Conservation (phyloP, 129 eudicot genomes). For the Arctium minus region DNA sequence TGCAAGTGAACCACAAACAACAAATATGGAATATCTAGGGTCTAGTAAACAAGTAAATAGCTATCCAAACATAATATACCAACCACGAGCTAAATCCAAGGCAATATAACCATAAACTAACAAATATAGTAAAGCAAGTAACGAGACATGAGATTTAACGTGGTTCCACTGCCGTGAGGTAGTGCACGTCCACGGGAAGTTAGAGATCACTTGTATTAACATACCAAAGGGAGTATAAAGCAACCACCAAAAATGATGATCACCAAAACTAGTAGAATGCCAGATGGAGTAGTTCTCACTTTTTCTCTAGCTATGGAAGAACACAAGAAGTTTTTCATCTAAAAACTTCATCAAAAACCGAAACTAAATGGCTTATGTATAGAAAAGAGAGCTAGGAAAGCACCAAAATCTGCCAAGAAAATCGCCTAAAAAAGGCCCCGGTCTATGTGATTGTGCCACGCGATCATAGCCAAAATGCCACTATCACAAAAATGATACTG, state of each 20-base stretch:
- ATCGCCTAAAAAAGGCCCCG: not conserved
- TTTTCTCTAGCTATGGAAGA: not conserved
- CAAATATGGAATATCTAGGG: not conserved
- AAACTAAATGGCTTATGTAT: not conserved
- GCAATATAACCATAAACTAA: not conserved
- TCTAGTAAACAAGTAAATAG: not conserved
- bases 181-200: not conserved
- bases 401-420: not conserved
- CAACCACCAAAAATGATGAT: not conserved
- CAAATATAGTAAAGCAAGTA: not conserved
- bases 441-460: not conserved
- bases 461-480: not conserved
- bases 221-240: not conserved
- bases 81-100: not conserved
- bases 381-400: not conserved
- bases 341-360: too few species aligned
- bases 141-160: not conserved
- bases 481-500: not conserved
- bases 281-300: not conserved
- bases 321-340: not conserved
- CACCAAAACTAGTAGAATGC: not conserved
- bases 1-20: not conserved
- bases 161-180: not conserved
- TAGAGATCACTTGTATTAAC: not conserved
- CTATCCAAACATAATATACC: not conserved